Base-by-base conservation (phyloP, 306 rosid genomes). In the Sicyos baderoa region DNA sequence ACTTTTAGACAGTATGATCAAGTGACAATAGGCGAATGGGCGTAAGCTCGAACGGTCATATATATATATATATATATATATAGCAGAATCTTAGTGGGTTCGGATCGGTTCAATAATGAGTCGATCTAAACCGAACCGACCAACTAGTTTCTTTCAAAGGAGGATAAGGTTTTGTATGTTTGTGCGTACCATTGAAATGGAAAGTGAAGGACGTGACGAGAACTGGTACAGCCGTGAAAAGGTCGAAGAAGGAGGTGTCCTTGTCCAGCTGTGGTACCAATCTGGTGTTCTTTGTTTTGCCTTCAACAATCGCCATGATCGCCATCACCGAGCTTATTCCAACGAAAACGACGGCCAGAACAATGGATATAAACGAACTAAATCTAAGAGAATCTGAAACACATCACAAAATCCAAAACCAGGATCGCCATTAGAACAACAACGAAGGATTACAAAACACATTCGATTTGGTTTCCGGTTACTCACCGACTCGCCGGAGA, bases 221-320 rank as follows among this genome's bases (percentile, higher is more conserved):
- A 77, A 93, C 97, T 0, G 99, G 99, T 18, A 93, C 91, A 13
- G 93, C 90, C 35, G 99, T 93, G 82, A 93, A 93, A 15, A 93
- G 91, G 58, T 93, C 91, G 81, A 90, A 86, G 91, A 93, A 82
- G 49, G 97, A 77, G 25, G 88, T 84, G 57, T 82, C 85, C 53
- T 81, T 19, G 72, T 85, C 87, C 49, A 93, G 68, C 9, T 73
- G 72, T 59, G 99, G 99, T 51, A 93, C 44, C 76, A 85, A 40
- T 83, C 85, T 88, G 37, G 96, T 92, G 52, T 72, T 80, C 55
- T 81, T 68, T 51, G 90, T 79, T 78, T 88, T 88, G 49, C 99
- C 99, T 81, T 84, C 76, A 63, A 84, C 61, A 14, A 93, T 50
- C 18, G 94, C 91, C 47, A 47, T 21, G 5, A 93, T 84, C 27